These are phyloP conservation scores for Candida frijolesensis DNA, from an alignment of 1,139 yeast species.

Conservation along the genomic window DNA sequence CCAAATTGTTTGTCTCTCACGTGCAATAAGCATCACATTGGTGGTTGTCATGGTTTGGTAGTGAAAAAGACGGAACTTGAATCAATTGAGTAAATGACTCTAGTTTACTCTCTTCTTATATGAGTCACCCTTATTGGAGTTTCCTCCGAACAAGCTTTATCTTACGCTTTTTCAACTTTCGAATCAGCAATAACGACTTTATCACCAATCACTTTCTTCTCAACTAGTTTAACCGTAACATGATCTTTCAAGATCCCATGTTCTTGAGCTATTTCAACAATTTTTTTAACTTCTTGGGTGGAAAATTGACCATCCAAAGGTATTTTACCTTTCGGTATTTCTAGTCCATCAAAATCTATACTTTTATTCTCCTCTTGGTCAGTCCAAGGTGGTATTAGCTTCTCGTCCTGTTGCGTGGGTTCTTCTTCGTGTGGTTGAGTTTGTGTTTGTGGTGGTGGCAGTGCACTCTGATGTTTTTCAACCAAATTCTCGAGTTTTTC, in stretches of 20 bases:
- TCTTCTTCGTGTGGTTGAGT: not conserved
- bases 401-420: not conserved
- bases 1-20: too few relatives aligned
- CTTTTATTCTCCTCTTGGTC: too few relatives aligned
- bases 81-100: too few relatives aligned
- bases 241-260: slow-evolving; percentile 31
- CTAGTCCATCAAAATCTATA: slow-evolving; percentile 39
- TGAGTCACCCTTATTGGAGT: too few relatives aligned
- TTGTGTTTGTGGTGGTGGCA: slow-evolving; percentile 8
- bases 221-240: slow-evolving; percentile 29
- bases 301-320: slow-evolving; percentile 47
- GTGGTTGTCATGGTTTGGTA: too few relatives aligned
- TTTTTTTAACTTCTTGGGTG: slow-evolving; percentile 32
- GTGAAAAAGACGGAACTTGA: too few relatives aligned
- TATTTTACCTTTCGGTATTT: slow-evolving; percentile 40
- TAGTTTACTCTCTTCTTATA: too few relatives aligned
- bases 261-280: slow-evolving; percentile 33
- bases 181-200: slow-evolving; percentile 13
- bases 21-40: too few relatives aligned
- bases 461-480: slow-evolving; percentile 6
- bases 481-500: slow-evolving; percentile 12
- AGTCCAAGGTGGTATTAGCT: too few relatives aligned
- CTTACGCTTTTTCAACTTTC: not conserved
- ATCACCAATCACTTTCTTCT: slow-evolving; percentile 23
- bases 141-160: too few relatives aligned